Conservation (phyloP, 1,284 basidiomycete genomes). For the Anthracocystis walkeri region DNA sequence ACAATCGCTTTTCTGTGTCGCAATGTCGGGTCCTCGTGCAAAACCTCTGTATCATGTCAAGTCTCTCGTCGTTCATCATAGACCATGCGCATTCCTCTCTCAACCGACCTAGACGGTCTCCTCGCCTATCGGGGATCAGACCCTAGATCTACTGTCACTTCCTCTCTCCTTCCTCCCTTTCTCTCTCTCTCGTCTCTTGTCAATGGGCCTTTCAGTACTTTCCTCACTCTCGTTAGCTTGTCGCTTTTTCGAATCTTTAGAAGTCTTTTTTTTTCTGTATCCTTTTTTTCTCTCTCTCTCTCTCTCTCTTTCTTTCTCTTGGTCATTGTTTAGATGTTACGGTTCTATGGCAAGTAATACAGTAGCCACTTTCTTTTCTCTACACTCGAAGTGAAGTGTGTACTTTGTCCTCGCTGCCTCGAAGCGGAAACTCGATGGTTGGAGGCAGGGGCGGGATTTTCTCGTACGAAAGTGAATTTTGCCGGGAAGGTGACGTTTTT, state of each 20-base stretch:
- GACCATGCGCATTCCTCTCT: neutral
- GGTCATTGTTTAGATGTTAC: slow-evolving; percentile 3
- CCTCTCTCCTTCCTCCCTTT: neutral
- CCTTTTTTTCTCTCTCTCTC: slow-evolving; percentile 15
- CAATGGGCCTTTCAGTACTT: slow-evolving; percentile 3
- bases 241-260: neutral
- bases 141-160: slow-evolving; percentile 1
- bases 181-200: neutral
- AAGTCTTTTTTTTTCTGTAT: slow-evolving; percentile 12
- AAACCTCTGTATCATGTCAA: slow-evolving; percentile 5
- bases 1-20: neutral
- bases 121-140: neutral
- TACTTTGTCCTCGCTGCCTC: neutral
- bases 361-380: slow-evolving; percentile 1
- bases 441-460: neutral
- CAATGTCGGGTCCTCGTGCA: neutral
- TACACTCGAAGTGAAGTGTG: neutral
- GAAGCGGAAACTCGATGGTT: neutral
- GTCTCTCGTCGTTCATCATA: slow-evolving; percentile 2
- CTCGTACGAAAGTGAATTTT: neutral
- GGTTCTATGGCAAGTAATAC: neutral
- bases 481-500: neutral
- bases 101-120: slow-evolving; percentile 1
- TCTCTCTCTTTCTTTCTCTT: slow-evolving; percentile 8
- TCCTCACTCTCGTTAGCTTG: slow-evolving; percentile 1